Base-by-base conservation (phyloP, 1,284 basidiomycete genomes). In the Leccinum pallidistipes region DNA sequence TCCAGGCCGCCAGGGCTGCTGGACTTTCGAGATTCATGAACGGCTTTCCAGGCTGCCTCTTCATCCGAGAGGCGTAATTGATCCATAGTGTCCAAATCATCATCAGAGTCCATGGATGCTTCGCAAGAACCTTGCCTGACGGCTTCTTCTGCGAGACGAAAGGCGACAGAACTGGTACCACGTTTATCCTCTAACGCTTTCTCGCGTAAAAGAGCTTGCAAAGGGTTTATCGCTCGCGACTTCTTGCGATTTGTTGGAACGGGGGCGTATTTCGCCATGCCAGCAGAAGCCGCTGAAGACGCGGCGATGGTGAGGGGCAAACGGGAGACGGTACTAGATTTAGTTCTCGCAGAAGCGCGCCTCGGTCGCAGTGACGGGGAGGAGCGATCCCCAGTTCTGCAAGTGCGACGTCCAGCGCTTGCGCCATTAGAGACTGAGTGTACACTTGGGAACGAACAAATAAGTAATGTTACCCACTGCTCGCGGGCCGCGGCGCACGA, bases 161-260 rank as follows among this genome's bases (percentile, higher is more conserved):
- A 68, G 5, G 80, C 83, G 4, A 78, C 74, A 14, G 59, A 71
- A 38, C 79, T 79, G 27, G 77, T 74, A 6, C 85, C 83, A n/a
- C 68, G 72, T 61, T 78, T 77, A 21, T 83, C 77, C 21, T 79
- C 78, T 7, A 69, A 63, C 29, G 72, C 73, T 67, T 85, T 86
- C 69, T 87, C 85, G 61, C 78, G 81, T 32, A 87, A 69, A 53
- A 88, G 76, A 2, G 75, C 77, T 49, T 79, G 80, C 32, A 90
- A 75, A 5, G 88, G 87, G 64, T 86, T 80, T 29, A 50, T 52
- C 6, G 68, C 16, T 62, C 57, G 60, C 7, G 68, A 24, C 63
- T 75, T 80, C 66, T 75, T 73, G 61, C 59, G 62, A 27, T 59
- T 63, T 57, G 36, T 32, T 2, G 43, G 43, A 7, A 50, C 31